Conservation (phyloP, 495 filamentous ascomycete genomes). For the Penicillium mononematosum region DNA sequence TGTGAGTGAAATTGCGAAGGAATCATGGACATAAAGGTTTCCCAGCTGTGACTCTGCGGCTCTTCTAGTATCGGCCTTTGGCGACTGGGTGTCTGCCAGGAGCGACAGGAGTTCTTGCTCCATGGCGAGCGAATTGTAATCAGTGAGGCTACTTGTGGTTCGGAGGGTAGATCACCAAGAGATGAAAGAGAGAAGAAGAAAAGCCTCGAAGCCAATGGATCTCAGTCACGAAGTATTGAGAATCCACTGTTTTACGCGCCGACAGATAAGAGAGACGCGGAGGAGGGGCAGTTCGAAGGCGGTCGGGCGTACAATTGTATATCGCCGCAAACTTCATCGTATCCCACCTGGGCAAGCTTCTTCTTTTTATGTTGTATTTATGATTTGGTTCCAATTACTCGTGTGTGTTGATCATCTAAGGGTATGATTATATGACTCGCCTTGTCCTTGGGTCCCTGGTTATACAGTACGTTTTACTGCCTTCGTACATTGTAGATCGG, state of each 20-base stretch:
- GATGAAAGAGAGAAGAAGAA: not conserved
- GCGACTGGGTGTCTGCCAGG: slow-evolving; percentile 74
- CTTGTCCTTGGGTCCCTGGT: too few relatives aligned
- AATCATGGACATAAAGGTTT: slow-evolving; percentile 60
- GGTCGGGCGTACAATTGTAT: slow-evolving; percentile 6
- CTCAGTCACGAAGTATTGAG: slow-evolving; percentile 6
- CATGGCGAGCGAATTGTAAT: slow-evolving; percentile 47
- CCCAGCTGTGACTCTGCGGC: slow-evolving; percentile 76
- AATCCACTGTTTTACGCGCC: slow-evolving; percentile 7
- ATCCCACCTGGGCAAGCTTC: not conserved
- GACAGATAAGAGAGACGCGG: slow-evolving; percentile 28
- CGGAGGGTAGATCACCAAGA: not conserved
- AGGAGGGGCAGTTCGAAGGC: slow-evolving; percentile 25
- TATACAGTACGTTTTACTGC: too few relatives aligned
- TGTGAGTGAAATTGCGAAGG: slow-evolving; percentile 73
- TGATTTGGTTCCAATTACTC: not conserved
- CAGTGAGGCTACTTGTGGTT: slow-evolving; percentile 11
- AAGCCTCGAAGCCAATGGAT: slow-evolving; percentile 18
- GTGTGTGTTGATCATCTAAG: not conserved
- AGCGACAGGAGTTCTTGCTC: slow-evolving; percentile 81
- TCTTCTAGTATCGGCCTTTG: slow-evolving; percentile 66
- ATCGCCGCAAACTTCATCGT: not conserved
- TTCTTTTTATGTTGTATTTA: not conserved
- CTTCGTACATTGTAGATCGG: too few relatives aligned
- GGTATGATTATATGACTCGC: not conserved